phyloP scores from a whole-genome alignment of 257 asterid genomes.

The Solanum virginianum region DNA sequence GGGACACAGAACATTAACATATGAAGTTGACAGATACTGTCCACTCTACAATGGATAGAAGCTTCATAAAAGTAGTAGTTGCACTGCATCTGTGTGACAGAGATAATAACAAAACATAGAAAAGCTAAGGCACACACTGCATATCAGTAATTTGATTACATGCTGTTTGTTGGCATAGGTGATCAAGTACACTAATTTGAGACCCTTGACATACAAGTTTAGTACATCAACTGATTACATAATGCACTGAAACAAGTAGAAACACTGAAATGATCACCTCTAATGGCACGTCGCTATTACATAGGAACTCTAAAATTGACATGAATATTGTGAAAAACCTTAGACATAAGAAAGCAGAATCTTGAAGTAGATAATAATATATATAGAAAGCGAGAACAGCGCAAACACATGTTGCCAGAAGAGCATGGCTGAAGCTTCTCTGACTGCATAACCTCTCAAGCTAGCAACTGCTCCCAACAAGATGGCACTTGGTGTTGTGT shows the following conservation, averaged over 20 bases:
- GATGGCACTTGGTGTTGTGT: conserved; percentile 82
- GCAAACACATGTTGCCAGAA: conserved; percentile 89
- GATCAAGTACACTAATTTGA: background rate
- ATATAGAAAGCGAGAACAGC: conserved; percentile 53
- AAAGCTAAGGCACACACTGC: background rate
- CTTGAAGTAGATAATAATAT: conserved; percentile 52
- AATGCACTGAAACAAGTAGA: background rate
- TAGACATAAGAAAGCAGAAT: conserved; percentile 28
- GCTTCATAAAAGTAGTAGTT: background rate
- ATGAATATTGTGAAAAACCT: background rate
- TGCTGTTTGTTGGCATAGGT: background rate
- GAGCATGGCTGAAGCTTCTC: conserved; percentile 82
- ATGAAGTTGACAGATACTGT: background rate
- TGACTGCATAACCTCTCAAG: conserved; percentile 76
- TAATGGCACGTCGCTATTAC: background rate
- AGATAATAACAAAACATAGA: background rate
- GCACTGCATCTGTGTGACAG: background rate
- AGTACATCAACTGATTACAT: background rate
- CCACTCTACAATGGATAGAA: background rate
- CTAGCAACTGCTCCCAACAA: conserved; percentile 89
- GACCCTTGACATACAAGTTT: background rate
- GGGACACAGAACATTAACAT: background rate
- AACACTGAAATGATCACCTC: background rate
- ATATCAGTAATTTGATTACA: background rate
- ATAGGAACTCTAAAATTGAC: background rate